phyloP scores from a whole-genome alignment of 208 protist genomes.

The Wallacemonas sp. region DNA sequence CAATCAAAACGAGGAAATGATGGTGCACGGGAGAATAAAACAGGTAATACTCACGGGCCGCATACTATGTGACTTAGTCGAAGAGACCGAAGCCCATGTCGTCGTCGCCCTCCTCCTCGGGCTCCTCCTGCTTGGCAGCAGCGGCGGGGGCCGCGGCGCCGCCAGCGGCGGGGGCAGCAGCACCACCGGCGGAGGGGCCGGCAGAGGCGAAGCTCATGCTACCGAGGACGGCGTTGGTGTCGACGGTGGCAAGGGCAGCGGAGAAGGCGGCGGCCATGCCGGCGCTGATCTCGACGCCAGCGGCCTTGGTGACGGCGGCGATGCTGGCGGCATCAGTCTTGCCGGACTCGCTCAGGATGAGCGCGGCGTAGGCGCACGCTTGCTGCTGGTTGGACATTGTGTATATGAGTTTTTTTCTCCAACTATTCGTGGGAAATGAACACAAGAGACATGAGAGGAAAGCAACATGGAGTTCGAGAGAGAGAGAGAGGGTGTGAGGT shows the following conservation, averaged over 20 bases:
- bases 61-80: conserved; percentile 57
- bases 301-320: conserved; percentile 73
- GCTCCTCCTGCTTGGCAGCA: conserved; percentile 56
- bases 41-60: background rate
- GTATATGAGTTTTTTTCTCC: conserved; percentile 15
- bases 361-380: conserved; percentile 94
- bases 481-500: conserved; percentile 12
- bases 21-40: background rate
- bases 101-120: conserved; percentile 84
- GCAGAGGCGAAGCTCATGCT: conserved; percentile 74
- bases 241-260: conserved; percentile 48
- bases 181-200: conserved; percentile 41
- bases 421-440: background rate
- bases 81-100: conserved; percentile 91
- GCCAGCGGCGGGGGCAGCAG: conserved; percentile 38
- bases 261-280: conserved; percentile 79
- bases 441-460: conserved; percentile 15
- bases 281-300: conserved; percentile 70
- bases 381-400: conserved; percentile 74
- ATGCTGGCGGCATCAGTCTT: conserved; percentile 75
- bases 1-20: background rate
- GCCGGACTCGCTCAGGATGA: conserved; percentile 93
- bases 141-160: conserved; percentile 43
- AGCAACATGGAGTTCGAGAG: conserved; percentile 11
- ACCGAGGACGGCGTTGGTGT: conserved; percentile 61